Percentiles rank a stretch among this genome's conserved stretches.
Evolutionary conservation across 805 yeast genomes (phyloP).

Genomic region (Cyberlindnera bimundalis): DNA sequence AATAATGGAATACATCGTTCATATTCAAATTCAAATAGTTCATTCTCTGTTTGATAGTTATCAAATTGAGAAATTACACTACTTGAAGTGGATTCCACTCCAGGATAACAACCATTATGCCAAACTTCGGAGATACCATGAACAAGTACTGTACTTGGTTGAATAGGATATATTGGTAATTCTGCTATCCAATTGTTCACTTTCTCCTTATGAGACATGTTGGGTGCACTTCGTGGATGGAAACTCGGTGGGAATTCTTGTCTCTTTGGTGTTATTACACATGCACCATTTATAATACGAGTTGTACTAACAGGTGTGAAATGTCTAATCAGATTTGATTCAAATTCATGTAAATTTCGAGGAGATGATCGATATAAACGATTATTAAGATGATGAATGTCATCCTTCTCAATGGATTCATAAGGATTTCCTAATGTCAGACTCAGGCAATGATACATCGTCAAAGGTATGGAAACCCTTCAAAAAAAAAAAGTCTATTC

Average conservation of each 20-base stretch:
- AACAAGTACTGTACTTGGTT: neutral
- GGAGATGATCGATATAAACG: too few species aligned
- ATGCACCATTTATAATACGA: neutral
- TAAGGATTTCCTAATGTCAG: too few species aligned
- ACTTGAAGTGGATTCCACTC: constrained; percentile 32
- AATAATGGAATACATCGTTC: neutral
- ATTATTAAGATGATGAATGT: too few species aligned
- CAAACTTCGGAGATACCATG: constrained; percentile 17
- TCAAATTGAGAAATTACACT: constrained; percentile 4
- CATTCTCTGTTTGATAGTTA: too few species aligned
- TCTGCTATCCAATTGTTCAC: constrained; percentile 60
- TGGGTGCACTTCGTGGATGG: constrained; percentile 58
- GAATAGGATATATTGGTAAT: constrained; percentile 45
- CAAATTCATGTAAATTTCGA: too few species aligned
- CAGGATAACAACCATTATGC: constrained; percentile 50
- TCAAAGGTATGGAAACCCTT: too few species aligned
- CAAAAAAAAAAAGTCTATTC: too few species aligned
- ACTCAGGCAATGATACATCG: too few species aligned
- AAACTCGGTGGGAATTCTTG: constrained; percentile 43
- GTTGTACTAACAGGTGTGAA: neutral
- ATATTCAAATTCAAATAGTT: neutral
- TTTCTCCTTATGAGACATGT: constrained; percentile 66
- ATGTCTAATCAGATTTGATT: too few species aligned
- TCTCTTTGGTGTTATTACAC: neutral
- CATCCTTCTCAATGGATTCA: too few species aligned